These are phyloP conservation scores for Phytophthora palmivora DNA, from an alignment of 352 stramenopile genomes.

Conservation along the genomic window DNA sequence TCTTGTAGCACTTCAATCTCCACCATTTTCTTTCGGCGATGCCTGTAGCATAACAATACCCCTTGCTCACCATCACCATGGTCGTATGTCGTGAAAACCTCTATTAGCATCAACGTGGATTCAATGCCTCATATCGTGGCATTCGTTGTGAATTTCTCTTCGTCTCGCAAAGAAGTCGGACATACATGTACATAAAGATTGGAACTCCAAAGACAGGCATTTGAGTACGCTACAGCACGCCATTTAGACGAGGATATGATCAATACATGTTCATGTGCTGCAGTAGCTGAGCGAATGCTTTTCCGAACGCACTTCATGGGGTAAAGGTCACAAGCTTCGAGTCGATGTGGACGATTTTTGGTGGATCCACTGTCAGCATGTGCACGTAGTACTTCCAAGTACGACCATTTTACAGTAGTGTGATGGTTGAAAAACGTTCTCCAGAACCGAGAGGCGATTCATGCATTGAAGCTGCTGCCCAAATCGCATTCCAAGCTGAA, in stretches of 20 bases:
- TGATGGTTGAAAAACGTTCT: constrained; percentile 13
- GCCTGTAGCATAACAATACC: not conserved
- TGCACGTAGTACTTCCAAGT: constrained; percentile 19
- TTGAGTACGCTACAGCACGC: constrained; percentile 22
- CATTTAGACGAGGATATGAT: constrained; percentile 17
- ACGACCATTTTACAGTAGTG: constrained; percentile 20
- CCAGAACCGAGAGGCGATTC: constrained; percentile 5
- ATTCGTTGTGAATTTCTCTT: constrained; percentile 23
- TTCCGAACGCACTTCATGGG: constrained; percentile 24
- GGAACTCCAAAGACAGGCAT: constrained; percentile 7
- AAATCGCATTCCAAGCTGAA: constrained; percentile 17
- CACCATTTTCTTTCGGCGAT: not conserved
- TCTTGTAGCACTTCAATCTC: too few relatives aligned
- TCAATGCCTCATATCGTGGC: constrained; percentile 21
- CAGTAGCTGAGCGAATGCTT: constrained; percentile 26
- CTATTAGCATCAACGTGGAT: constrained; percentile 21
- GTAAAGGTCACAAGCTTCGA: constrained; percentile 18
- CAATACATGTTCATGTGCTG: constrained; percentile 26
- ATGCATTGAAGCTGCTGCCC: constrained; percentile 12
- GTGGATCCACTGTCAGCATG: constrained; percentile 19
- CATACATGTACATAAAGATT: constrained; percentile 18
- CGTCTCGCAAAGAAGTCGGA: constrained; percentile 17
- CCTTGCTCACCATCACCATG: constrained; percentile 4
- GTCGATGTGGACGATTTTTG: constrained; percentile 21
- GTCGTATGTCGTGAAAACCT: constrained; percentile 23